Base-by-base conservation (phyloP, 768 basidiomycete species). In the Lentinula lateritia region DNA sequence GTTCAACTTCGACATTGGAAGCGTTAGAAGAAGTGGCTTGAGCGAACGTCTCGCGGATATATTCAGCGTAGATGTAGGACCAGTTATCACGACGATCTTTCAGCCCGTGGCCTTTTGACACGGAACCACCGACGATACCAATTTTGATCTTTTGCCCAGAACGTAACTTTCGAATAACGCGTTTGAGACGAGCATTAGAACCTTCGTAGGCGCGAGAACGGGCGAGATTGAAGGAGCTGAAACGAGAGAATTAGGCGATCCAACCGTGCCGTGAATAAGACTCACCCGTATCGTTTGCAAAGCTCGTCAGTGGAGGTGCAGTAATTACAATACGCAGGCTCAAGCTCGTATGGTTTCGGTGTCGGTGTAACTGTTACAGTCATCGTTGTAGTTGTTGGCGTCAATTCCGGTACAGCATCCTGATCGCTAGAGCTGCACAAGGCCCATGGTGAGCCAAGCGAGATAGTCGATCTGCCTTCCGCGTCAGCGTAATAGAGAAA, bases 201-300 rank as follows among this genome's bases (percentile, higher is more conserved):
- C 55, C 55, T 56, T 56, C 55, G 23, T 56, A 56, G 12, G 55
- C 55, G 2, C 55, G 55, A 6, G 55, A 56, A 56, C 55, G 55
- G n/a, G 55, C 55, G 0, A 56, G 13, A 10, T 56, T 56, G 23
- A 42, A 56, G 13, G 55, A 41, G 20, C 55, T 56, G 1, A 28
- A 32, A 13, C 16, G 18, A 34, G 28, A 12, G 9, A 43, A 23
- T 43, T 5, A 48, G 1, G n/a, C 16, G 43, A 45, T 45, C 5
- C 43, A 3, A 28, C 28, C 3, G 16, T 5, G 36, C 16, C 10
- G 13, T 16, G 16, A 10, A 9, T 10, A 20, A 39, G 38, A 55
- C 55, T 48, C n/a, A 48, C 46, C 55, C 55, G 28, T 56, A 56
- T 20, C 55, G 55, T 43, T 56, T 43, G 16, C 55, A 56, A 23